Evolutionary conservation across 768 basidiomycete genomes (phyloP).

Genomic region (Serendipita vermifera): DNA sequence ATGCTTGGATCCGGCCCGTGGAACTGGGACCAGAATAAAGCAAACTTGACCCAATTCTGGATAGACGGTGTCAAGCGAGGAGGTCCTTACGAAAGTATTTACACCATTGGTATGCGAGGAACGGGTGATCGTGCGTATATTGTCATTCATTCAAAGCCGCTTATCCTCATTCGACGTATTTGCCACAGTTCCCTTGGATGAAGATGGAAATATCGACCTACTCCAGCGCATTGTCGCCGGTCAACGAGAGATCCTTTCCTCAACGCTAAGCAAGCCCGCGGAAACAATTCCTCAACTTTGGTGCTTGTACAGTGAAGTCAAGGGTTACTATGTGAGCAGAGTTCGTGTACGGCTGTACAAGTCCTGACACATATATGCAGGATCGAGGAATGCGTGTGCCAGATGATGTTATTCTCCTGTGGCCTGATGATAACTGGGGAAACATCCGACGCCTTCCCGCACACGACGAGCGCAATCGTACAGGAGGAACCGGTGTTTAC

Average conservation of each 20-base stretch:
- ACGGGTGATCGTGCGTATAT: slow-evolving; percentile 26
- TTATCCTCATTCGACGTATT: slow-evolving; percentile 9
- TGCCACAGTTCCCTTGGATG: slow-evolving; percentile 37
- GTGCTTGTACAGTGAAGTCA: slow-evolving; percentile 50
- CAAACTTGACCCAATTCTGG: slow-evolving; percentile 50
- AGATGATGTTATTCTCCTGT: slow-evolving; percentile 54
- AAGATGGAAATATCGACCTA: slow-evolving; percentile 36
- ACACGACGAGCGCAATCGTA: slow-evolving; percentile 40
- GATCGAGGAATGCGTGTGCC: slow-evolving; percentile 42
- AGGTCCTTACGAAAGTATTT: slow-evolving; percentile 46
- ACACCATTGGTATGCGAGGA: slow-evolving; percentile 60
- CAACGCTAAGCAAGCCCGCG: slow-evolving; percentile 37
- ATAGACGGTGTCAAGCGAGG: slow-evolving; percentile 45
- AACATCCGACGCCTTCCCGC: slow-evolving; percentile 53
- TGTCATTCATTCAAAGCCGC: neutral
- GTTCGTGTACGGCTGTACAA: neutral
- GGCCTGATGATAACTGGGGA: slow-evolving; percentile 69
- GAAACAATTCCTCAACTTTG: slow-evolving; percentile 45
- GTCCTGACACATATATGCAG: slow-evolving; percentile 23
- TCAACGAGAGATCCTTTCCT: slow-evolving; percentile 44
- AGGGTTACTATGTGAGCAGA: slow-evolving; percentile 37
- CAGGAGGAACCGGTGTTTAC: slow-evolving; percentile 58
- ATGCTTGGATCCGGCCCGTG: slow-evolving; percentile 44
- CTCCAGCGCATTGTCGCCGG: slow-evolving; percentile 44
- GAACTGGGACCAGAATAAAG: slow-evolving; percentile 47